A percentile compares a stretch with the other conserved stretches of the same genome.
phyloP scores from a whole-genome alignment of 108 stramenopile genomes.

The Nannochloropsis gaditana region DNA sequence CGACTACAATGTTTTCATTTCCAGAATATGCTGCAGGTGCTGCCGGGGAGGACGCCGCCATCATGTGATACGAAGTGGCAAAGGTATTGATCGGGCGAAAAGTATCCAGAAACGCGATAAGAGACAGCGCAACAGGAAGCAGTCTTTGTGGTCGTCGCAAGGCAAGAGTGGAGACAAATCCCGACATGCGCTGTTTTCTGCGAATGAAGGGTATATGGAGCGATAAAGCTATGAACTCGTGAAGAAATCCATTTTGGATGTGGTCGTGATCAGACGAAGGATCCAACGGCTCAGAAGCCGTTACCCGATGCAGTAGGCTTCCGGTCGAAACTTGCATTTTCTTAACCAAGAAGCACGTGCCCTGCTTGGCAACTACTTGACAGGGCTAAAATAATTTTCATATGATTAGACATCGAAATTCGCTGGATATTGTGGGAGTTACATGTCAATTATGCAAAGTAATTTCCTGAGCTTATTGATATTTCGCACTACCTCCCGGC shows the following conservation, averaged over 20 bases:
- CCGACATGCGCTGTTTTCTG: background rate
- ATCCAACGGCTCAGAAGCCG: background rate
- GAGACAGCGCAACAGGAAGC: background rate
- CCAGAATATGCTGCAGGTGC: background rate
- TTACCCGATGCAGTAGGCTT: background rate
- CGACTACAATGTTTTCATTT: slow-evolving; percentile 6
- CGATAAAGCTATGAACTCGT: too few species aligned
- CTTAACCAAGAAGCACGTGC: slow-evolving; percentile 13
- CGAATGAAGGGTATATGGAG: background rate
- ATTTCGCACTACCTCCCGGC: too few species aligned
- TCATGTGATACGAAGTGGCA: background rate
- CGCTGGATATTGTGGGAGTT: too few species aligned
- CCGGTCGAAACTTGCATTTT: background rate
- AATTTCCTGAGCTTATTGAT: too few species aligned
- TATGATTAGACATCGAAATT: too few species aligned
- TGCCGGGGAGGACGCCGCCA: background rate
- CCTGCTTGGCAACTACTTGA: background rate
- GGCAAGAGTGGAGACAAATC: background rate
- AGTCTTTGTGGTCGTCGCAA: background rate
- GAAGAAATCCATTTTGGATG: too few species aligned
- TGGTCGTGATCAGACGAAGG: background rate
- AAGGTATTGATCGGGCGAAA: background rate
- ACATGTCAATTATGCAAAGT: too few species aligned
- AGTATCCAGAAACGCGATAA: background rate
- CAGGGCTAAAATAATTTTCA: too few species aligned